A percentile compares a stretch with the other conserved stretches of the same genome.
These are phyloP conservation scores for Mortierella polycephala DNA, from an alignment of 371 early-diverging fungal genomes.

Conservation along the genomic window DNA sequence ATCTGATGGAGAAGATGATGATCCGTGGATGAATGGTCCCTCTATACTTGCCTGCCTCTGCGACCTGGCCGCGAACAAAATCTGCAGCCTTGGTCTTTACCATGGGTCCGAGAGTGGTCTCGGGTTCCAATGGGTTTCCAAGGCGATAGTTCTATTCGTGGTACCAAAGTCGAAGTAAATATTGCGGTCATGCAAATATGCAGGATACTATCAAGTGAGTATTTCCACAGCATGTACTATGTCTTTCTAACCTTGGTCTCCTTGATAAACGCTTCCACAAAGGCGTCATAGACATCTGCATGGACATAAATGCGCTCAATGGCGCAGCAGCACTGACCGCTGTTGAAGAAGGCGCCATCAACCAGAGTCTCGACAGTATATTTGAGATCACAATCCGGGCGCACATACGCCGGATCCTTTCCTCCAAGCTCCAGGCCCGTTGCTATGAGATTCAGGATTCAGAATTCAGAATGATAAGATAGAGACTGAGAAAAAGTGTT, in stretches of 20 bases:
- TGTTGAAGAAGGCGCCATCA: constrained; percentile 88
- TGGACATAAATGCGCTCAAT: constrained; percentile 90
- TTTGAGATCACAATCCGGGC: constrained; percentile 77
- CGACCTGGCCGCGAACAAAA: constrained; percentile 73
- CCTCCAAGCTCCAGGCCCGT: constrained; percentile 89
- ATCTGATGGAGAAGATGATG: not conserved
- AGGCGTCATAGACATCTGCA: constrained; percentile 75
- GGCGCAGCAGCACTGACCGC: constrained; percentile 88
- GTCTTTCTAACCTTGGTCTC: constrained; percentile 64
- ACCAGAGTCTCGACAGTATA: constrained; percentile 80
- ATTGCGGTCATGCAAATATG: too few species aligned
- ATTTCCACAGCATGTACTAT: too few species aligned
- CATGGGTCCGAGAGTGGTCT: constrained; percentile 85
- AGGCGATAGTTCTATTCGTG: constrained; percentile 58
- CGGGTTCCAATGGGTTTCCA: constrained; percentile 74
- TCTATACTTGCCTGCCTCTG: constrained; percentile 77
- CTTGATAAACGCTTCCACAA: constrained; percentile 75
- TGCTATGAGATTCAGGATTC: constrained; percentile 41
- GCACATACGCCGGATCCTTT: constrained; percentile 89
- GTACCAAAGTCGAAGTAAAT: too few species aligned
- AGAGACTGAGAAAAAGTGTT: too few species aligned
- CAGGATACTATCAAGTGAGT: constrained; percentile 1
- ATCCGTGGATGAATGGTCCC: not conserved
- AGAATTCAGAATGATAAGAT: not conserved
- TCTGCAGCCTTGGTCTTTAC: constrained; percentile 76